Percentiles rank a stretch among this genome's conserved stretches.
phyloP scores from a whole-genome alignment of 148 eudicot genomes.

The Chenopodium formosanum region DNA sequence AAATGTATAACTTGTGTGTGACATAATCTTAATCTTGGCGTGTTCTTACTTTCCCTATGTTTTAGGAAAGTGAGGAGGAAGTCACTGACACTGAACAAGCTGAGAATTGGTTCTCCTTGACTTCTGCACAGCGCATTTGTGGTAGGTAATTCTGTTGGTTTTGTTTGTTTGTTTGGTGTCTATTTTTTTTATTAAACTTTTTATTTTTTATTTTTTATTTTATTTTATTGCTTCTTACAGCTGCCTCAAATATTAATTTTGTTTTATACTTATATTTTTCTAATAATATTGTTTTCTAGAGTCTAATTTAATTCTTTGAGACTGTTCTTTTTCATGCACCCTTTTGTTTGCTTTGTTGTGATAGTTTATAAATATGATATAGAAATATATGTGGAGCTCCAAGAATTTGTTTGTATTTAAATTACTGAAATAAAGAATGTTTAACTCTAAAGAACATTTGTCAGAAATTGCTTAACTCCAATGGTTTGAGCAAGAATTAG shows the following conservation, averaged over 20 bases:
- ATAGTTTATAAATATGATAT: background rate
- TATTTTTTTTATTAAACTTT: no score
- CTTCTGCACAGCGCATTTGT: conserved; percentile 96
- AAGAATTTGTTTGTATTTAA: background rate
- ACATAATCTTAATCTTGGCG: background rate
- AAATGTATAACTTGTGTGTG: background rate
- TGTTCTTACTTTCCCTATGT: conserved; percentile 15
- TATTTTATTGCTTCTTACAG: background rate
- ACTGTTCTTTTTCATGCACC: background rate
- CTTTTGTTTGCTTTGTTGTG: background rate
- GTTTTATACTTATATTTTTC: background rate
- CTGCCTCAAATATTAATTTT: background rate
- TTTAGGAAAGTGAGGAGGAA: conserved; percentile 98
- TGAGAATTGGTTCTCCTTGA: conserved; percentile 98
- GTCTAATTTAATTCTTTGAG: background rate
- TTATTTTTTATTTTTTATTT: no score
- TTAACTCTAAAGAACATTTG: background rate
- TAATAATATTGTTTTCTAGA: background rate
- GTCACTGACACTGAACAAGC: conserved; percentile 98
- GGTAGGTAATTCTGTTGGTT: conserved; percentile 44
- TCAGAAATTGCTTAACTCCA: background rate
- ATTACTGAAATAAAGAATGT: background rate
- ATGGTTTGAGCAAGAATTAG: background rate
- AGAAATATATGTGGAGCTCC: background rate
- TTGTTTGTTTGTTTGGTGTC: background rate